Evolutionary conservation across 2,329 filamentous ascomycete species (phyloP).

Genomic region (Botrytis galanthina): DNA sequence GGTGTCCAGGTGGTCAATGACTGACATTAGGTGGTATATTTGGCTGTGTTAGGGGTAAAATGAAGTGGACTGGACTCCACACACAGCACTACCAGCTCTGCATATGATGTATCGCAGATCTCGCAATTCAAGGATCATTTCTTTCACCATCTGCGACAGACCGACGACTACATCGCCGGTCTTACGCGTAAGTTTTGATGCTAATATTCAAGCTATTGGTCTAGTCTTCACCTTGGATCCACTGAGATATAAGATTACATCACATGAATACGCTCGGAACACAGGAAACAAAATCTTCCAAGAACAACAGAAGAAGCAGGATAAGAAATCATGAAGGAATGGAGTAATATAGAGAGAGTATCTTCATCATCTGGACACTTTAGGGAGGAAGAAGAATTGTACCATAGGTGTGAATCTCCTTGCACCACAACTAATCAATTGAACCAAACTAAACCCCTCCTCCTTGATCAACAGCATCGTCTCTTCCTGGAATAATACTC

Average conservation of each 20-base stretch:
- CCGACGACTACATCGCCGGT: background rate
- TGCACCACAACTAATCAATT: background rate
- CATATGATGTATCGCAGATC: background rate
- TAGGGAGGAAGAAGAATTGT: background rate
- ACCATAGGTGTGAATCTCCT: background rate
- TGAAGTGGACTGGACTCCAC: background rate
- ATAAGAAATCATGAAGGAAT: background rate
- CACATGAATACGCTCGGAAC: background rate
- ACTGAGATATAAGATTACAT: background rate
- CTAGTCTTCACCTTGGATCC: background rate
- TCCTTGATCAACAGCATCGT: background rate
- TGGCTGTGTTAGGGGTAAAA: background rate
- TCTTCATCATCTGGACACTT: background rate
- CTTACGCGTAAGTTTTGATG: background rate
- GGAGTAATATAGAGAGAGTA: fast-evolving
- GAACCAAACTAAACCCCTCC: background rate
- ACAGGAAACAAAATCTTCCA: background rate
- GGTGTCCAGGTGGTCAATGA: background rate
- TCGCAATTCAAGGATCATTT: background rate
- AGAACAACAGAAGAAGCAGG: background rate
- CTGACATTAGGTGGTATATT: background rate
- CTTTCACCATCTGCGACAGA: background rate
- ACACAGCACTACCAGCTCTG: background rate
- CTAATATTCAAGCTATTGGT: background rate
- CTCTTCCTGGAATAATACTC: background rate